Base-by-base conservation (phyloP, 176 grass and related monocot genomes). In the Oryza glaberrima region DNA sequence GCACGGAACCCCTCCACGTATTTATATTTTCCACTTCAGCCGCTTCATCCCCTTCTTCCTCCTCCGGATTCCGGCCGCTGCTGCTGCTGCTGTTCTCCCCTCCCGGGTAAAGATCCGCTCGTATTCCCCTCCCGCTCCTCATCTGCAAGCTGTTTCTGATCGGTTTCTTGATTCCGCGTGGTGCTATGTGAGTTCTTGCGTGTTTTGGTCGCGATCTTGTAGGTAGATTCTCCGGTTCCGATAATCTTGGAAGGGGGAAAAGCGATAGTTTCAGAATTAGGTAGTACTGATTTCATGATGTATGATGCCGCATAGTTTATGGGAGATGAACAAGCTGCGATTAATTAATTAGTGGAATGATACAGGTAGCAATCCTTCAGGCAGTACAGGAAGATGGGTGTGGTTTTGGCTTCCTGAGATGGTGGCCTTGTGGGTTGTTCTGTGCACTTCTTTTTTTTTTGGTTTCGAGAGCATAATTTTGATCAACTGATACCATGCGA, bases 21-120 rank as follows among this genome's bases (percentile, higher is more conserved):
- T 80, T 67, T 80, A 7, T 41, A 65, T 80, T 84, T 84, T 87
- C 71, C 76, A 83, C 64, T n/a, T 23, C 16, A 56, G 17, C 40
- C 17, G 2, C 16, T 11, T 28, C 51, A 12, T 28, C 51, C 12
- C 30, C 41, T 58, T 49, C 67, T 38, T 79, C 61, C 41, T 79
- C 61, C 41, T 43, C 19, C 13, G 20, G 76, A 75, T 79, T 75
- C 75, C 69, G 38, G 35, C 30, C 30, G 30, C 30, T 32, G 30
- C 30, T 32, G 60, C 46, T 25, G 36, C 38, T 6, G 83, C 84
- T 20, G 45, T n/a, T 2, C 56, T 40, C 1, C 28, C 6, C 45
- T 8, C 44, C 44, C 7, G 36, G 73, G 84, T 86, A 83, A 73
- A 9, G 34, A 7, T 56, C n/a, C n/a, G 32, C 78, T 44, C 2